Conservation (phyloP, 2,329 filamentous ascomycete species). For the Aspergillus transmontanensis region DNA sequence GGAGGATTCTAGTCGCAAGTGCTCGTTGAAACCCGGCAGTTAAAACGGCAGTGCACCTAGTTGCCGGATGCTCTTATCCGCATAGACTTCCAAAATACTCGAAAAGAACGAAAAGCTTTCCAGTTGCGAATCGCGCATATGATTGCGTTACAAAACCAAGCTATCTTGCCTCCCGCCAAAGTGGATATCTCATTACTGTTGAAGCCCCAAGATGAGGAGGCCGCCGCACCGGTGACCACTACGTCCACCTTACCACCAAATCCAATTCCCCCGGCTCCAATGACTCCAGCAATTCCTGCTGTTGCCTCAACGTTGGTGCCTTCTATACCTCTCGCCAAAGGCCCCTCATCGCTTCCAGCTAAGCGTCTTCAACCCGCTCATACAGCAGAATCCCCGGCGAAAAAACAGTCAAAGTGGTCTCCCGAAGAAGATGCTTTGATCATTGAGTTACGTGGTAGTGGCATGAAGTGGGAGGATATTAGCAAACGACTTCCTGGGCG, state of each 20-base stretch:
- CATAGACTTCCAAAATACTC: background rate
- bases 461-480: slow-evolving; percentile 99
- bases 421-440: slow-evolving; percentile 90
- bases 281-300: slow-evolving; percentile 30
- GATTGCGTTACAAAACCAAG: slow-evolving; percentile 45
- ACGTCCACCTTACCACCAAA: slow-evolving; percentile 37
- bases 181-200: slow-evolving; percentile 95
- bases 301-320: slow-evolving; percentile 27
- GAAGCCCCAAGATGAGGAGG: slow-evolving; percentile 59
- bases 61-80: background rate
- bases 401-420: slow-evolving; percentile 97
- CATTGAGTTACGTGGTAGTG: slow-evolving; percentile 83
- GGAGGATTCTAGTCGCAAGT: background rate
- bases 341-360: slow-evolving; percentile 31
- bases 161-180: slow-evolving; percentile 59
- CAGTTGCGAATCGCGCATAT: slow-evolving; percentile 41
- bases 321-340: slow-evolving; percentile 34
- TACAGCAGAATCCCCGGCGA: slow-evolving; percentile 68
- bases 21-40: background rate
- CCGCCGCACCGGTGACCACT: slow-evolving; percentile 28
- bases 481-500: slow-evolving; percentile 86
- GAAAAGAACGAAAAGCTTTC: slow-evolving; percentile 4
- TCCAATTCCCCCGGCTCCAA: slow-evolving; percentile 30
- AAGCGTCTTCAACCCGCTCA: slow-evolving; percentile 51
- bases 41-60: background rate